Conservation (phyloP, 1,284 basidiomycete species). For the Pascua guehoae region DNA sequence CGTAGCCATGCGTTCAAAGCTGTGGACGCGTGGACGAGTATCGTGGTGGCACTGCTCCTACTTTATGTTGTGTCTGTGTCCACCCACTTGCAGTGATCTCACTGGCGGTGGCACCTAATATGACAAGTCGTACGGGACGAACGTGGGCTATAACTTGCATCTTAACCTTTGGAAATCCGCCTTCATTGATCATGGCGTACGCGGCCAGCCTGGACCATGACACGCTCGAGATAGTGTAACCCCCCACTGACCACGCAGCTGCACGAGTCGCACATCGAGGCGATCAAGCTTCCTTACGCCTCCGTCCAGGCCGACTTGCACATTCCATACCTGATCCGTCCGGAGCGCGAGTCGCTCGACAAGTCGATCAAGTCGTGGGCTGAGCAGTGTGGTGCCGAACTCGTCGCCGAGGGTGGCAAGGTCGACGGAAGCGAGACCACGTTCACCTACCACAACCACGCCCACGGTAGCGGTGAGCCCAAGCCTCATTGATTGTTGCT, state of each 20-base stretch:
- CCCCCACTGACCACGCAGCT: conserved; percentile 24
- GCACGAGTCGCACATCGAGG: conserved; percentile 33
- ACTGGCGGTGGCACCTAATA: too few relatives aligned
- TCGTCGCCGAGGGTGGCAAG: conserved; percentile 15
- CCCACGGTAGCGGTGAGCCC: conserved; percentile 10
- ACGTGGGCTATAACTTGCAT: not conserved
- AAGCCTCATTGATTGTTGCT: too few relatives aligned
- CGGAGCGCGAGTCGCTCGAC: conserved; percentile 24
- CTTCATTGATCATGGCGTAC: not conserved
- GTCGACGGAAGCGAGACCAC: not conserved
- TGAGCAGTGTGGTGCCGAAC: conserved; percentile 31
- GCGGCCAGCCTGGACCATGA: not conserved
- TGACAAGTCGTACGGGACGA: not conserved
- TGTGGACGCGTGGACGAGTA: too few relatives aligned
- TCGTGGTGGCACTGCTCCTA: too few relatives aligned
- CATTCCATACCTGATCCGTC: conserved; percentile 20
- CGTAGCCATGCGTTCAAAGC: not conserved
- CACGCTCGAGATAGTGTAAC: not conserved
- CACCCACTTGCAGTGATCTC: too few relatives aligned
- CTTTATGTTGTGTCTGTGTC: too few relatives aligned
- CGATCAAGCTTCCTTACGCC: conserved; percentile 16
- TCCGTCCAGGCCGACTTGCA: conserved; percentile 26
- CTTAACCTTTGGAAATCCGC: not conserved
- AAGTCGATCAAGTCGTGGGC: conserved; percentile 33
- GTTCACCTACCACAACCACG: conserved; percentile 12